Base-by-base conservation (phyloP, 2,329 filamentous ascomycete species). In the Hymenoscyphus linearis region DNA sequence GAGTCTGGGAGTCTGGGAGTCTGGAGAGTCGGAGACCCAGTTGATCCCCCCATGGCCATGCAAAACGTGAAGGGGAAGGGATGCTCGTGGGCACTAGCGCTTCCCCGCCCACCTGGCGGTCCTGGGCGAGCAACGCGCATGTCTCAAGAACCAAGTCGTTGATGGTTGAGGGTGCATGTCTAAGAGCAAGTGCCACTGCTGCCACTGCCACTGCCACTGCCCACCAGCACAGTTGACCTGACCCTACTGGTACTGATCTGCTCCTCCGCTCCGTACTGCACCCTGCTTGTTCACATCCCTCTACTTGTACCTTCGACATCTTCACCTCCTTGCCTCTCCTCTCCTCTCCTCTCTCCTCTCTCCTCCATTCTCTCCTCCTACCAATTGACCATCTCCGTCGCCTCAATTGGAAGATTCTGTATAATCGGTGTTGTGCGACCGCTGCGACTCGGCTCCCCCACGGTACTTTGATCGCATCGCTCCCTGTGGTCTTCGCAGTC, bases 381-480 rank as follows among this genome's bases (percentile, higher is more conserved):
- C 50, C 50, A 53, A 53, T 53, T 53, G 50, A 53, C 18, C 12
- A 27, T 34, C 31, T 14, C 18, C 50, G 6, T 2, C 3, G 26
- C 50, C 27, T 53, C 50, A 53, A 53, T 53, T 53, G 50, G 25
- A 18, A 12, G 18, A 10, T 31, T 6, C 40, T 47, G 40, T 22
- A 47, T n/a, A n/a, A n/a, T n/a, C n/a, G n/a, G 50, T 53, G 50
- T 26, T 16, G 50, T 53, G 25, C 50, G 50, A 53, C 50, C 50
- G 7, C 27, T 16, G 25, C 50, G 18, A 18, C 6, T 47, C 22
- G 22, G 31, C 31, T 18, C 12, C 40, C 40, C 40, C 40, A 47
- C 40, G 40, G 22, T 47, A 47, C 40, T 18, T 47, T 10, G n/a
- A 27, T 53, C 50, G 16, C 50, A 22, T 52, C 47, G 47, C n/a